A percentile compares a stretch with the other conserved stretches of the same genome.
These are phyloP conservation scores for Heliamphora exappendiculata DNA, from an alignment of 148 eudicot genomes.

Conservation along the genomic window DNA sequence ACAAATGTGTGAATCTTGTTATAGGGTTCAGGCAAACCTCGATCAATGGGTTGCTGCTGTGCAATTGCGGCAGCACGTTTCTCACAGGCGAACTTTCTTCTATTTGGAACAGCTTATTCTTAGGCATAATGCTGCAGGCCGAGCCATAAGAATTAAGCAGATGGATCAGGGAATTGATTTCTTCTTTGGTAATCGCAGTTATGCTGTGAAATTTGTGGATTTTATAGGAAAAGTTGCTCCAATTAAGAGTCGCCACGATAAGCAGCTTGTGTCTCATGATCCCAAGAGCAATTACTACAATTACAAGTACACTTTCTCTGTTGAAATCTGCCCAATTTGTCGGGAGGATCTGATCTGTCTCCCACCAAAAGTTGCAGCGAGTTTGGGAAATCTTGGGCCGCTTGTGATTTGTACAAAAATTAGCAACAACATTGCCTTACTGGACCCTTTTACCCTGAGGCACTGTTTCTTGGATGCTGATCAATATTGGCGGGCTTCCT, in stretches of 20 bases:
- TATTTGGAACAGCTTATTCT: conserved; percentile 51
- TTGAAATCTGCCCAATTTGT: conserved; percentile 63
- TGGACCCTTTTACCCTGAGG: conserved; percentile 46
- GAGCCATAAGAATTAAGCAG: conserved; percentile 44
- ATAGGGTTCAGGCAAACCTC: conserved; percentile 58
- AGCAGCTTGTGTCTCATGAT: conserved; percentile 59
- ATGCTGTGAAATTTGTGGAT: conserved; percentile 59
- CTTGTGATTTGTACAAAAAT: conserved; percentile 50
- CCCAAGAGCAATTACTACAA: conserved; percentile 58
- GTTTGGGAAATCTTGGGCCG: conserved; percentile 50
- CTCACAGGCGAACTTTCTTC: conserved; percentile 70
- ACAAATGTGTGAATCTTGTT: conserved; percentile 63
- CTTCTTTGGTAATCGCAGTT: conserved; percentile 62
- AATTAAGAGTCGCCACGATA: conserved; percentile 36
- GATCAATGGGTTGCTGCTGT: conserved; percentile 79
- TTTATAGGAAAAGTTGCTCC: conserved; percentile 68
- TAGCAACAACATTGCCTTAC: conserved; percentile 32
- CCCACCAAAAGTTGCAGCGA: conserved; percentile 42
- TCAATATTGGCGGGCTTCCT: conserved; percentile 45
- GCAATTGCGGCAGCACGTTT: conserved; percentile 67
- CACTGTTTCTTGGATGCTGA: conserved; percentile 42
- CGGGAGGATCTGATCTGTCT: conserved; percentile 80
- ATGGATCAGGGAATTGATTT: conserved; percentile 64
- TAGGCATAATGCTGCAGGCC: conserved; percentile 40
- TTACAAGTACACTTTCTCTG: conserved; percentile 63